Base-by-base conservation (phyloP, 2,329 filamentous ascomycete species). In the Rutstroemia sp. region DNA sequence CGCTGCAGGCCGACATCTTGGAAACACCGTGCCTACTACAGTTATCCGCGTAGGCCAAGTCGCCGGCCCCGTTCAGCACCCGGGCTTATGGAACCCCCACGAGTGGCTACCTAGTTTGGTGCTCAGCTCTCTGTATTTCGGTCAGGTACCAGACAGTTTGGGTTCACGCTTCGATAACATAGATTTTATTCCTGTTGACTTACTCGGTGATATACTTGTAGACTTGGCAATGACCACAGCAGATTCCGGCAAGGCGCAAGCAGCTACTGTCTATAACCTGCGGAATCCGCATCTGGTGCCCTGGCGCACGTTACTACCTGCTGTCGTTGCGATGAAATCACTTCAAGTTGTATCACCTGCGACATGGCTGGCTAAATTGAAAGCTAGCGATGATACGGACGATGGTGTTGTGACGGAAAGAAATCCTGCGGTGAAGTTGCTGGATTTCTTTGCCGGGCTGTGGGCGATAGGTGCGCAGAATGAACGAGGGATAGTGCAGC, bases 31-130 rank as follows among this genome's bases (percentile, higher is more conserved):
- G 2, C 2, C 12, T 27, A 41, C 3, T 18, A 49, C 12, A 12
- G 63, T 74, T 10, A 68, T 77, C 37, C 73, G 77, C 1, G 72
- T 78, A 0, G 77, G 74, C 0, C 77, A 79, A 63, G 73, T 79
- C 41, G 75, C 68, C 0, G 76, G 75, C 0, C 73, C 76, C 0
- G 27, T 59, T 2, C 65, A 70, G 16, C 63, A 49, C 4, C 48
- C 63, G n/a, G 80, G 79, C 0, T 58, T 64, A 18, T 85, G 81
- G 81, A 82, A 79, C 56, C 70, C 67, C 19, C 72, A 78, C 9
- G 81, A 85, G 59, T 83, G 79, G 77, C 64, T 85, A 2, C 81
- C 82, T 0, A 72, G 54, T 23, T 68, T 78, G 23, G 62, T 77
- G 4, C 57, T 70, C 4, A 74, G 71, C 50, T 74, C 73, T 0